Conservation (phyloP, 192 early-diverging fungal species). For the Bifiguratus adelaidae region DNA sequence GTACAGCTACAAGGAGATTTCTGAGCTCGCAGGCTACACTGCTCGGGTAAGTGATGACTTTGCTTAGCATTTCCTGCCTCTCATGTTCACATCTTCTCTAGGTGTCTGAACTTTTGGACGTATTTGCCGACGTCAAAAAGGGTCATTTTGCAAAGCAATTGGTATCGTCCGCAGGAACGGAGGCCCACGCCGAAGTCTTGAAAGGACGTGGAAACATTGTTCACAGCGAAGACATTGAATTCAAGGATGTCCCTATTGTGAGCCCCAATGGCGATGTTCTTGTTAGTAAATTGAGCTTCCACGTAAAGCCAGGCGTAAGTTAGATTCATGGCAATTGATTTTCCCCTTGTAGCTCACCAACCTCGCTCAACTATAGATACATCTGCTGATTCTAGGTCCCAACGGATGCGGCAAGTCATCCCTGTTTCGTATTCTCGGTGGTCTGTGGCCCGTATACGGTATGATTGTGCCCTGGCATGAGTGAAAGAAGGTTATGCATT, state of each 20-base stretch:
- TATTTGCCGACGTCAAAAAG: constrained; percentile 78
- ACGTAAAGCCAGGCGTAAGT: constrained; percentile 68
- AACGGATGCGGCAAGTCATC: constrained; percentile 94
- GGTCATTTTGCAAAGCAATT: constrained; percentile 70
- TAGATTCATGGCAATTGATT: neutral
- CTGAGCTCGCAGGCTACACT: constrained; percentile 92
- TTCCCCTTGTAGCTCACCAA: constrained; percentile 43
- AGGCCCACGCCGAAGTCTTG: constrained; percentile 40
- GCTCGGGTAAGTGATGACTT: constrained; percentile 54
- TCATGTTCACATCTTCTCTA: neutral
- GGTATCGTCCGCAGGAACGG: constrained; percentile 40
- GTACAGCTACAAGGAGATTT: constrained; percentile 93
- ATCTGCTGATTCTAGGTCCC: constrained; percentile 87
- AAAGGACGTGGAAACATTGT: constrained; percentile 54
- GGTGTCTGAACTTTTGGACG: constrained; percentile 70
- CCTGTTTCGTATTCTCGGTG: constrained; percentile 91
- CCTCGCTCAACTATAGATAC: constrained; percentile 73
- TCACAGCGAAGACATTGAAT: constrained; percentile 77
- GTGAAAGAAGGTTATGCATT: neutral
- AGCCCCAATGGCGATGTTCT: constrained; percentile 93
- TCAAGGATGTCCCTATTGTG: constrained; percentile 85
- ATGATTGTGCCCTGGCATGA: neutral
- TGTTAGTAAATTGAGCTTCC: constrained; percentile 74
- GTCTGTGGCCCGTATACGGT: constrained; percentile 94
- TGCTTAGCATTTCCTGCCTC: neutral